phyloP scores from a whole-genome alignment of 345 rosid species.

The Citrus hindsii region DNA sequence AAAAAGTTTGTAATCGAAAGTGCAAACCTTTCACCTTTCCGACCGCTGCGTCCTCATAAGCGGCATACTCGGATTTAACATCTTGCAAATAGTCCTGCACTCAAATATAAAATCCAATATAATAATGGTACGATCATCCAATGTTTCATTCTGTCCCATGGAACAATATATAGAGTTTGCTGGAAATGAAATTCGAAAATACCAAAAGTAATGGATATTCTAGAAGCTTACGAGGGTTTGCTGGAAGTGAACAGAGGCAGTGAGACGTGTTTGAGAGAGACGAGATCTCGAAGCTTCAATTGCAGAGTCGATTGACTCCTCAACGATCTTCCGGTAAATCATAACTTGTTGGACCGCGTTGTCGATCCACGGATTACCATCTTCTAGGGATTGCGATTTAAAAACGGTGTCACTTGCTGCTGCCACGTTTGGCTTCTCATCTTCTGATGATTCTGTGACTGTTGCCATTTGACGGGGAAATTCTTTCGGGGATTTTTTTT shows the following conservation, averaged over 20 bases:
- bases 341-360: conserved; percentile 59
- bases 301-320: conserved; percentile 45
- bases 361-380: conserved; percentile 67
- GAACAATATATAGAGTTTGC: neutral
- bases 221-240: conserved; percentile 52
- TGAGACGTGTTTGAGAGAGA: conserved; percentile 51
- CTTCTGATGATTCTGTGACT: conserved; percentile 44
- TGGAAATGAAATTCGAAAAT: neutral
- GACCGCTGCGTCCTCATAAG: conserved; percentile 51
- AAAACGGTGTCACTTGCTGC: conserved; percentile 15
- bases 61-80: conserved; percentile 48
- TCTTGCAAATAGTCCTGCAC: conserved; percentile 56
- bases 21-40: conserved; percentile 63
- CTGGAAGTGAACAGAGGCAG: conserved; percentile 57
- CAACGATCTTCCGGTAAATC: conserved; percentile 47
- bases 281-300: conserved; percentile 51
- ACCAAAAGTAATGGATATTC: neutral
- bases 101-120: neutral
- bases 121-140: neutral
- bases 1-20: neutral
- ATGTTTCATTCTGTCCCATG: neutral
- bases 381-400: conserved; percentile 38
- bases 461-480: conserved; percentile 35
- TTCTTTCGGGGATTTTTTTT: too few relatives aligned
- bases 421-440: conserved; percentile 18